A percentile compares a stretch with the other conserved stretches of the same genome.
phyloP scores from a whole-genome alignment of 139 green algal species.

The Coccomyxa sp. region DNA sequence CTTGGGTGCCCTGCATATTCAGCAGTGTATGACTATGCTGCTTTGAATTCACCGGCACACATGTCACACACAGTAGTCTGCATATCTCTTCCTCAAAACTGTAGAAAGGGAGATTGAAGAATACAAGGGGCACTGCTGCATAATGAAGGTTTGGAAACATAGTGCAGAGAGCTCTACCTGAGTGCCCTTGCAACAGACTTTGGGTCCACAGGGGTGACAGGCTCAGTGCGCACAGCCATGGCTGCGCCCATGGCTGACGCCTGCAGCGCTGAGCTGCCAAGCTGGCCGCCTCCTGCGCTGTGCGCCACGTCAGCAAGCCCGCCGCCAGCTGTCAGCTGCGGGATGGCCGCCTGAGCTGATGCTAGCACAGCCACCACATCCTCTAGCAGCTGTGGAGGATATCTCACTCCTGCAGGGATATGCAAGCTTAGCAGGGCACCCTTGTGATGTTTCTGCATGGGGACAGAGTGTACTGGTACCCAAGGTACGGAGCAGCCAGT shows the following conservation, averaged over 20 bases:
- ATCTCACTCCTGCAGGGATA: slow-evolving; percentile 50
- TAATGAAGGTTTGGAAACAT: background rate
- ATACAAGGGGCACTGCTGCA: background rate
- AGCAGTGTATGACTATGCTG: background rate
- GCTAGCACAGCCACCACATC: slow-evolving; percentile 51
- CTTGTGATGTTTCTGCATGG: background rate
- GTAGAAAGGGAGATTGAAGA: background rate
- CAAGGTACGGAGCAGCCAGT: background rate
- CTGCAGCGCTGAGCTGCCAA: slow-evolving; percentile 6
- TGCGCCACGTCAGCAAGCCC: too few species aligned
- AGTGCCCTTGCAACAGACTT: slow-evolving; percentile 36
- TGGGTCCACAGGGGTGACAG: slow-evolving; percentile 39
- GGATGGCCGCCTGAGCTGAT: slow-evolving; percentile 4
- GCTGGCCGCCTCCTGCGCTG: background rate
- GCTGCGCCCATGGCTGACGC: slow-evolving; percentile 22
- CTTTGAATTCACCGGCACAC: background rate
- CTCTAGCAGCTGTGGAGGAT: slow-evolving; percentile 52
- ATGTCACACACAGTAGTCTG: background rate
- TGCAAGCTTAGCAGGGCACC: background rate
- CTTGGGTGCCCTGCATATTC: slow-evolving; percentile 27
- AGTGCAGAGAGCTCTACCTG: background rate
- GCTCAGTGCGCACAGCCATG: slow-evolving; percentile 25
- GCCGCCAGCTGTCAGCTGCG: background rate
- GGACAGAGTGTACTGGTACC: background rate
- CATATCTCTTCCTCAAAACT: background rate